A percentile compares a stretch with the other conserved stretches of the same genome.
phyloP scores from a whole-genome alignment of 768 basidiomycete genomes.

The Mycena pura region DNA sequence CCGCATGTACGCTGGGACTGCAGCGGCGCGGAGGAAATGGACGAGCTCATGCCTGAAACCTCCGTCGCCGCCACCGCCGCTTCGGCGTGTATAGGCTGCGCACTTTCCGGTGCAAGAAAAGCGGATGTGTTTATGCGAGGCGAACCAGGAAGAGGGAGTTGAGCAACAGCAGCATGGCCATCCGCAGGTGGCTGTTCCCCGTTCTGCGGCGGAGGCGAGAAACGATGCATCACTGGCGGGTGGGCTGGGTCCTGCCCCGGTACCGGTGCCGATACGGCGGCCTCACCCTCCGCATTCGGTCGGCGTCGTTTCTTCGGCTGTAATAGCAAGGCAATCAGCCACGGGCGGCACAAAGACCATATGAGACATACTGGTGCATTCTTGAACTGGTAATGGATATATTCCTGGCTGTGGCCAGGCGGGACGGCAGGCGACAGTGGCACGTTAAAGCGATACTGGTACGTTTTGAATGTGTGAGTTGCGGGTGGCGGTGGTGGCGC shows the following conservation, averaged over 20 bases:
- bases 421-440: background rate
- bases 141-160: too few species aligned
- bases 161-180: too few species aligned
- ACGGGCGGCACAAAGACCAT: background rate
- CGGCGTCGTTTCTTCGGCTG: constrained; percentile 16
- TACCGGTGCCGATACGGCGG: background rate
- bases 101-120: too few species aligned
- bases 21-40: too few species aligned
- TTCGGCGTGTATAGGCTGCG: too few species aligned
- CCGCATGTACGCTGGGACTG: constrained; percentile 33
- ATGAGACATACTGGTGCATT: constrained; percentile 6
- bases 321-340: constrained; percentile 1
- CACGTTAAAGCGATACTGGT: too few species aligned
- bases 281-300: background rate
- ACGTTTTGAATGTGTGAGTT: too few species aligned
- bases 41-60: too few species aligned
- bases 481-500: background rate
- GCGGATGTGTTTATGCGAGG: too few species aligned
- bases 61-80: background rate
- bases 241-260: background rate
- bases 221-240: background rate
- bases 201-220: too few species aligned
- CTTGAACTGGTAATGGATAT: constrained; percentile 6
- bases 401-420: background rate
- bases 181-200: too few species aligned